Percentiles rank a stretch among this genome's conserved stretches.
Evolutionary conservation across 2,329 filamentous ascomycete genomes (phyloP).

Genomic region (Pestalotiopsis sp.): DNA sequence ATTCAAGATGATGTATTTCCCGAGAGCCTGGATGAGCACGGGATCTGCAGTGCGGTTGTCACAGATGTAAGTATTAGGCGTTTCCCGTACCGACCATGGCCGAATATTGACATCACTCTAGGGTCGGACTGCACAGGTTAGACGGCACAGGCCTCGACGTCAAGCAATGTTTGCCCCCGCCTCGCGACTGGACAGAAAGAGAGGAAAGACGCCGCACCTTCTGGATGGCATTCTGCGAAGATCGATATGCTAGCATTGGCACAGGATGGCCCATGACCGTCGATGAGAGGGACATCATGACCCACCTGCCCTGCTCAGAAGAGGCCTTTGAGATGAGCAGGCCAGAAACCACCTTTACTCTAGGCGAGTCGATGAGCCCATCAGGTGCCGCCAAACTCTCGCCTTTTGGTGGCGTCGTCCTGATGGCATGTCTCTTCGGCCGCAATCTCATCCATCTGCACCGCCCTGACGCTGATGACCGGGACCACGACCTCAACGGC

Average conservation of each 20-base stretch:
- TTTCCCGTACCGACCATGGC: constrained; percentile 32
- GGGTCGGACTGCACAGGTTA: constrained; percentile 89
- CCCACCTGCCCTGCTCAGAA: constrained; percentile 81
- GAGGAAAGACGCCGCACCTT: constrained; percentile 92
- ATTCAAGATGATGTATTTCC: constrained; percentile 98
- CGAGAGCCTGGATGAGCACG: constrained; percentile 90
- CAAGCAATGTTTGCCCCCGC: constrained; percentile 85
- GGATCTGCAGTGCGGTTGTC: constrained; percentile 79
- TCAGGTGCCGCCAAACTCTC: constrained; percentile 76
- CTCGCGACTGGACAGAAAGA: constrained; percentile 90
- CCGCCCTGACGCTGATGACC: constrained; percentile 79
- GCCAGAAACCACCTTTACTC: constrained; percentile 70
- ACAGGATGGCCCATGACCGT: constrained; percentile 97
- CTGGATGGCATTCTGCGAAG: constrained; percentile 90
- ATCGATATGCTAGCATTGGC: constrained; percentile 92
- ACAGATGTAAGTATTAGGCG: constrained; percentile 67
- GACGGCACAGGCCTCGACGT: constrained; percentile 85
- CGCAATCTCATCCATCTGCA: constrained; percentile 91
- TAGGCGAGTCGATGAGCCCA: constrained; percentile 71
- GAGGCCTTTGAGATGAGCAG: constrained; percentile 83
- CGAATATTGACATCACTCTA: constrained; percentile 58
- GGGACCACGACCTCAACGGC: constrained; percentile 85
- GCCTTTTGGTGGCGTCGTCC: constrained; percentile 76
- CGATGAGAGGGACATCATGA: constrained; percentile 89
- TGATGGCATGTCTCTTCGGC: constrained; percentile 89